phyloP scores from a whole-genome alignment of 2,329 filamentous ascomycete species.

The Venturia oleaginea region DNA sequence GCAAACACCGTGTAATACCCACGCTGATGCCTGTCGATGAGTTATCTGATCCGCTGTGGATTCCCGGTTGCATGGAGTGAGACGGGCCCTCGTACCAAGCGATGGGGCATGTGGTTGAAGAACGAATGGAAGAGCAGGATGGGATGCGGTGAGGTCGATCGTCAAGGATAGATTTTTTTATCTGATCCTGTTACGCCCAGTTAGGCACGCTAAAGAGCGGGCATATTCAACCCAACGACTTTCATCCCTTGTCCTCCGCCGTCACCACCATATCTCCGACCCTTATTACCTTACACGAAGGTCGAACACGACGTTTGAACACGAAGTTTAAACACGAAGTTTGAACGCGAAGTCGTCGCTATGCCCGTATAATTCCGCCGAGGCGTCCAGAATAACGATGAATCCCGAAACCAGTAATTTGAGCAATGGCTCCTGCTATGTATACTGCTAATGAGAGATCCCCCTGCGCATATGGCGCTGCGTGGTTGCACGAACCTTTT shows the following conservation, averaged over 20 bases:
- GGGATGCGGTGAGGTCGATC: neutral
- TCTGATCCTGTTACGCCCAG: neutral
- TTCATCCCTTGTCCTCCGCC: neutral
- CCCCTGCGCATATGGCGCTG: neutral
- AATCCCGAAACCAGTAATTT: neutral
- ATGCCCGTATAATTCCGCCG: neutral
- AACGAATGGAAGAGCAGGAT: neutral
- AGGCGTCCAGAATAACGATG: neutral
- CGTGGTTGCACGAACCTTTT: neutral
- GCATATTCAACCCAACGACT: neutral
- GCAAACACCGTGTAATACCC: neutral
- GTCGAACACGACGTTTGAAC: neutral
- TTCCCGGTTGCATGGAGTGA: neutral
- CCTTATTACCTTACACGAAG: neutral
- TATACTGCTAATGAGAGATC: neutral
- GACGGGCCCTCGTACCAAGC: neutral
- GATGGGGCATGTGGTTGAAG: neutral
- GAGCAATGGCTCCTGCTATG: neutral
- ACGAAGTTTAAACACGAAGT: neutral
- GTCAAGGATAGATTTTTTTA: neutral
- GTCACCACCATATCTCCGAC: neutral
- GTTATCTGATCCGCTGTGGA: conserved; percentile 7
- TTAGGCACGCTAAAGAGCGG: neutral
- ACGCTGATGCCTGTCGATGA: neutral
- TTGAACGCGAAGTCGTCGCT: neutral